Base-by-base conservation (phyloP, 192 early-diverging fungal genomes). In the Entomortierella chlamydospora region DNA sequence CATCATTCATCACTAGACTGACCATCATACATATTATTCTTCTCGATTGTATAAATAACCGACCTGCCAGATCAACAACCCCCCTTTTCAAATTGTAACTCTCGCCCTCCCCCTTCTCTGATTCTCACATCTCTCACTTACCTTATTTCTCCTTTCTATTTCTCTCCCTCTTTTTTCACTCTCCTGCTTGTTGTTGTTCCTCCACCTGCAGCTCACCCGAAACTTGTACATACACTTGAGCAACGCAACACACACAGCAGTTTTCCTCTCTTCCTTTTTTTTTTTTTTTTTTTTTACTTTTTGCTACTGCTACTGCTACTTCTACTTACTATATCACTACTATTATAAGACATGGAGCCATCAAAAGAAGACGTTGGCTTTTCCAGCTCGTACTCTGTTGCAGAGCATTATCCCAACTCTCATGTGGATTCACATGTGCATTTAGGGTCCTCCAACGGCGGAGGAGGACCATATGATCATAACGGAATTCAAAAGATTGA, bases 401-500 rank as follows among this genome's bases (percentile, higher is more conserved):
- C n/a, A n/a, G n/a, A n/a, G n/a, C n/a, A n/a, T n/a, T n/a, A n/a
- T n/a, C n/a, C n/a, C n/a, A n/a, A n/a, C n/a, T n/a, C n/a, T n/a
- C n/a, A n/a, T n/a, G n/a, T n/a, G n/a, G n/a, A n/a, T 47, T 20
- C n/a, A 54, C 10, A 9, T 28, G 52, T 23, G 25, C 52, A 25
- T 26, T 9, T 30, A 26, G 6, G 4, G 2, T 47, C 45, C 6
- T 13, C 39, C n/a, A n/a, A n/a, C n/a, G n/a, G n/a, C n/a, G n/a
- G n/a, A 41, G 39, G 39, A 41, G 39, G 39, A 41, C 39, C 6
- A 6, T 13, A 41, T 41, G 39, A 41, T 41, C 18, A 8, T 17
- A n/a, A 51, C 15, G 51, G 39, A 20, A 60, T 60, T 34, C 59
- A 70, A 56, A 70, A 70, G 12, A 29, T 70, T 11, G 42, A 53